Evolutionary conservation across 495 filamentous ascomycete genomes (phyloP).

Genomic region (Hypoxylon trugodes): DNA sequence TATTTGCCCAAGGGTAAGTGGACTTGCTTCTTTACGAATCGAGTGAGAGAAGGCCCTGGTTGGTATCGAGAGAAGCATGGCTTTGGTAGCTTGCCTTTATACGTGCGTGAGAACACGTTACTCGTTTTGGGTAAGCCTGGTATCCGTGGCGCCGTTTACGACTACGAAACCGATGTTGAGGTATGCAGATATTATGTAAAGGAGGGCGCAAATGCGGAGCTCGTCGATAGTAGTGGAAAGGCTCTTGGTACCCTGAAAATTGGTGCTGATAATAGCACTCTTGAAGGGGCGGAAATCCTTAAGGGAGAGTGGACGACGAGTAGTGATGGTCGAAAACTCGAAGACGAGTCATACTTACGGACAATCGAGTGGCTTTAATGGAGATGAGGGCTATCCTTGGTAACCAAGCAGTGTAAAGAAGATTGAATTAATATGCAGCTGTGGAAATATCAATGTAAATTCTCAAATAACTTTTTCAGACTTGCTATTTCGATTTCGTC

Average conservation of each 20-base stretch:
- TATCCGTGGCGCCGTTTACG: conserved; percentile 58
- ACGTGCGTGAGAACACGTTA: conserved; percentile 58
- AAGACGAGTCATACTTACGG: conserved; percentile 20
- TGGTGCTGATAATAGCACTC: neutral
- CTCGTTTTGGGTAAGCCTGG: conserved; percentile 56
- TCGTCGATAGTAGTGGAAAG: conserved; percentile 51
- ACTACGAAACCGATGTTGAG: conserved; percentile 57
- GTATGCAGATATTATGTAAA: conserved; percentile 50
- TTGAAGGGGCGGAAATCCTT: conserved; percentile 28
- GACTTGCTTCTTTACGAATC: conserved; percentile 59
- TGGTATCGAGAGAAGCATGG: conserved; percentile 59
- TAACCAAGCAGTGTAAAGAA: neutral
- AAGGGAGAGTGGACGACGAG: conserved; percentile 31
- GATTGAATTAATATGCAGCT: neutral
- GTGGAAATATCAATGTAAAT: neutral
- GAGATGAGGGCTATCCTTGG: neutral
- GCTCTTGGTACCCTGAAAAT: conserved; percentile 43
- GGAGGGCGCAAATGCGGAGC: conserved; percentile 44
- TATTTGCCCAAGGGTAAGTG: conserved; percentile 69
- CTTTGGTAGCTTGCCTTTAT: conserved; percentile 58
- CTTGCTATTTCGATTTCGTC: conserved; percentile 26
- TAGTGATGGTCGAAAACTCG: conserved; percentile 24
- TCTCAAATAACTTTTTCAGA: conserved; percentile 1
- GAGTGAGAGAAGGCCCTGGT: conserved; percentile 54
- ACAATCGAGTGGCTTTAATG: conserved; percentile 25